Evolutionary conservation across 2,329 filamentous ascomycete species (phyloP), one percentile per base, ranked within the genome.

Genomic region (Colletotrichum abscissum): DNA sequence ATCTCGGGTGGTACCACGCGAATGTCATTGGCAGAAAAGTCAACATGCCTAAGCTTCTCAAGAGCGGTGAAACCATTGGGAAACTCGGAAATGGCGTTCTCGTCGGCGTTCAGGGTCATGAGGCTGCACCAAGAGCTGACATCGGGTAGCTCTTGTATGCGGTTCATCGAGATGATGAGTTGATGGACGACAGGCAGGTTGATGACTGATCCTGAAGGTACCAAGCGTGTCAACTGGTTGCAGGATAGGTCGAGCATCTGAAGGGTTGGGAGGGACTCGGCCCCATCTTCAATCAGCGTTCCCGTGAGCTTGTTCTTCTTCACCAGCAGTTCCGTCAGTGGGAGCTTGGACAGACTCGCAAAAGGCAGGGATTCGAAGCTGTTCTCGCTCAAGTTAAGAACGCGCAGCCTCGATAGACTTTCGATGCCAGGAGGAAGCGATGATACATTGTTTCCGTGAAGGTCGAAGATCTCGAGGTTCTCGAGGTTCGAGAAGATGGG

Each of bases 11-110:
- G 94, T 8, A 99, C 82, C 14, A 90, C 86, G 2, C 90, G 91
- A 60, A 99, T 91, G 75, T 97, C 91, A 79, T 99, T 99, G 76
- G 92, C 92, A 0, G 93, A 94, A 76, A 98, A 92, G 81, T 98
- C 95, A 35, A 92, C 93, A 69, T 92, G 93, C 63, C 92, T 92
- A 16, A 98, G 82, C 69, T 90, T 92, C 46, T 88, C 83, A 0
- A 98, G 87, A 1, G 85, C 86, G 1, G 89, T 86, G 75, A 98
- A 94, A 0, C 95, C 95, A 35, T 90, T 86, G 0, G 96, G 97
- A n/a, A 98, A 87, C 4, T 88, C 85, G 2, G 89, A 85, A 28
- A 99, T 90, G 77, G 88, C 92, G 80, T 99, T 99, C 77, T 97
- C 94, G 63, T 96, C 94, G 0, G 92, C 92, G 1, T 91, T 88